These are phyloP conservation scores for Triticum dicoccoides DNA, from an alignment of 176 grass and related monocot species.

Conservation along the genomic window DNA sequence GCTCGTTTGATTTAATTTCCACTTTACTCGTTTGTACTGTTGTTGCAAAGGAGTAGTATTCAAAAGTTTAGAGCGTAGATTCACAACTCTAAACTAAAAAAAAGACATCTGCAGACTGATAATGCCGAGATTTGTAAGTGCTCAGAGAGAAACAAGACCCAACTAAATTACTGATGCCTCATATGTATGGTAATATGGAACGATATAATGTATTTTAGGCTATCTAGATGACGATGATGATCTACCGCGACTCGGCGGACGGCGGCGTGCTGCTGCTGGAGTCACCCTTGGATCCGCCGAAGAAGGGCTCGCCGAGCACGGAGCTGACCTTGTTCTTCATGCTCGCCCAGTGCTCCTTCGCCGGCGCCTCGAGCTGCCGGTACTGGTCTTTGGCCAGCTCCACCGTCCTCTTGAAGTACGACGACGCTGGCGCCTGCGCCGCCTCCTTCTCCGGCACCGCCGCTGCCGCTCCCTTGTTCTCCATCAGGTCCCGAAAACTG, in stretches of 20 bases:
- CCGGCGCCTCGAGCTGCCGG: conserved; percentile 24
- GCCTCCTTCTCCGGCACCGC: neutral
- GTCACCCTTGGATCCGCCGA: neutral
- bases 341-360: conserved; percentile 39
- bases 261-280: neutral
- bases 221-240: neutral
- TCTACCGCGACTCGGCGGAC: neutral
- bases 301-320: conserved; percentile 17
- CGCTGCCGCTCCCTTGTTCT: neutral
- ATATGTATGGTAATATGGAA: no score
- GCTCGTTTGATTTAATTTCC: no score
- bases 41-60: no score
- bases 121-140: no score
- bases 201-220: no score
- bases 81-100: no score
- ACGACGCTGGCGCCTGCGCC: neutral
- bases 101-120: no score
- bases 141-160: no score
- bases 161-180: no score
- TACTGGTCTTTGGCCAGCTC: conserved; percentile 26
- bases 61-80: no score
- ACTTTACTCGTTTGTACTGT: no score
- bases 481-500: conserved; percentile 1
- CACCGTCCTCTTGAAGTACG: conserved; percentile 45
- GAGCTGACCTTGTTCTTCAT: conserved; percentile 50